phyloP scores from a whole-genome alignment of 371 early-diverging fungal genomes.

The Mortierella sp. region DNA sequence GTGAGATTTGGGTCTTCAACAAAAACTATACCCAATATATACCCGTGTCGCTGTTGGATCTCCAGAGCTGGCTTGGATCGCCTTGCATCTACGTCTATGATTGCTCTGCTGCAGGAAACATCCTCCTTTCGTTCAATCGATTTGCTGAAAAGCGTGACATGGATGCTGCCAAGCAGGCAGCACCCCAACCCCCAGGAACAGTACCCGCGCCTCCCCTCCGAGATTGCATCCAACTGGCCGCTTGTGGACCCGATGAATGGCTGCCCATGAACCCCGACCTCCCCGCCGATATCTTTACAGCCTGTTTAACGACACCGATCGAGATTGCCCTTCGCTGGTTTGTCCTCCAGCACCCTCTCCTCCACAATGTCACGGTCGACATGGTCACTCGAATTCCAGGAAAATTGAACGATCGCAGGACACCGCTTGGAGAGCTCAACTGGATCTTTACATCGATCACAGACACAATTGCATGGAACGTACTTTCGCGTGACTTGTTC shows the following conservation, averaged over 20 bases:
- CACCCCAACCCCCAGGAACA: slow-evolving; percentile 47
- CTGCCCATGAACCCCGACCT: slow-evolving; percentile 95
- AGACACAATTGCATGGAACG: slow-evolving; percentile 99
- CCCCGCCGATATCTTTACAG: slow-evolving; percentile 97
- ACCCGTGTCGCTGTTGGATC: slow-evolving; percentile 91
- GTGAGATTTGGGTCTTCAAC: slow-evolving; percentile 99
- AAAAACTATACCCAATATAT: slow-evolving; percentile 98
- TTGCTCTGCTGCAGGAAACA: slow-evolving; percentile 94
- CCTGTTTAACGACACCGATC: slow-evolving; percentile 96
- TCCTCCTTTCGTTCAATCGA: slow-evolving; percentile 89
- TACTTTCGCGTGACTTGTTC: slow-evolving; percentile 90
- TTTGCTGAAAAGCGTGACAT: slow-evolving; percentile 90
- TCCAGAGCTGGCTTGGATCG: slow-evolving; percentile 95
- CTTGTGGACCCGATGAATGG: slow-evolving; percentile 88
- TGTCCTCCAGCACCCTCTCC: slow-evolving; percentile 88
- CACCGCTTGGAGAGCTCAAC: slow-evolving; percentile 96
- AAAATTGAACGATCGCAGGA: slow-evolving; percentile 88
- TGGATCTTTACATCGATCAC: slow-evolving; percentile 99
- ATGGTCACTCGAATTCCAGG: slow-evolving; percentile 94
- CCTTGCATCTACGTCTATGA: slow-evolving; percentile 97
- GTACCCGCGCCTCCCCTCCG: slow-evolving; percentile 69
- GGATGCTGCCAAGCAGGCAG: slow-evolving; percentile 66
- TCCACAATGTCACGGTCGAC: slow-evolving; percentile 81
- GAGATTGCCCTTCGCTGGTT: slow-evolving; percentile 95
- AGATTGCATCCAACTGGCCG: slow-evolving; percentile 95